Base-by-base conservation (phyloP, 768 basidiomycete genomes). In the Kwoniella heveanensis region DNA sequence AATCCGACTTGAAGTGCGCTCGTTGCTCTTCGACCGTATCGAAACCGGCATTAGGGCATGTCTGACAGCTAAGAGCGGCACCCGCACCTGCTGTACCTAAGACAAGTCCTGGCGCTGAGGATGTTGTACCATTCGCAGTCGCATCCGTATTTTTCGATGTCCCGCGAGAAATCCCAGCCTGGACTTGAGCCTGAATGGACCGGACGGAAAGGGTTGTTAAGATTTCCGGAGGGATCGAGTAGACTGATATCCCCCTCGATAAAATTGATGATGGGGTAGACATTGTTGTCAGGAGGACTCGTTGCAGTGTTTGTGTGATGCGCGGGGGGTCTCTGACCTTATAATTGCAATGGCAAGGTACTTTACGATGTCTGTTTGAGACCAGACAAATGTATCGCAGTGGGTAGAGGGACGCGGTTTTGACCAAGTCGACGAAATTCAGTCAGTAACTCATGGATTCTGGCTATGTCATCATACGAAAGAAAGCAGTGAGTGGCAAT, bases 1-100 rank as follows among this genome's bases (percentile, higher is more conserved):
- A 98, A 80, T 99, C 95, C 10, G 90, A 91, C 69, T 88, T 87
- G 78, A 90, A 96, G 80, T 98, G 95, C 1, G 82, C 78, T 54
- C 93, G 84, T 71, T 97, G 92, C 62, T 89, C 90, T 32, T 89
- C 86, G 6, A 98, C 85, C 61, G 88, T 87, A 13, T 82, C 68
- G 67, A 98, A 97, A 0, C 80, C 71, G 2, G 85, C 84, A 4
- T 87, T 89, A 1, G 70, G 72, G 61, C 77, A 78, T 25, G 77
- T 71, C 46, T 76, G 73, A 61, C 76, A 82, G 47, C 60, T 63
- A n/a, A 76, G 60, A 5, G 66, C 71, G 25, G 49, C 21, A 12
- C 61, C 60, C 22, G 54, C 25, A 21, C 21, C 26, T 2, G 19
- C 27, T 4, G 51, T n/a, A n/a, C n/a, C n/a, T n/a, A n/a, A n/a